Base-by-base conservation (phyloP, 306 rosid species). In the Malus orientalis region DNA sequence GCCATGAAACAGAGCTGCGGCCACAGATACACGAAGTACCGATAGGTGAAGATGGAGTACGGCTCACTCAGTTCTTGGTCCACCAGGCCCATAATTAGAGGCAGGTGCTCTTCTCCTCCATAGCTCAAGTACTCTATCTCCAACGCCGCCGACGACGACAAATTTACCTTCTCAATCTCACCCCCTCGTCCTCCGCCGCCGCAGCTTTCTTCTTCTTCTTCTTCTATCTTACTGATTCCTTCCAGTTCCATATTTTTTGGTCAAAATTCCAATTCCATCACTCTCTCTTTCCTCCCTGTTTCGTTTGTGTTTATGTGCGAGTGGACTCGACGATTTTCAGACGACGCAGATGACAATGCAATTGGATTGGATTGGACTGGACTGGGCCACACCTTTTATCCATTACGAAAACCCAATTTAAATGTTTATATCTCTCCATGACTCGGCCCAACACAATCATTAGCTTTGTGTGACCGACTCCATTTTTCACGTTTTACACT, bases 61-160 rank as follows among this genome's bases (percentile, higher is more conserved):
- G 99, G 99, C 72, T 95, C 99, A 83, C 97, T 95, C 87, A 95
- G 99, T 33, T 95, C 97, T 79, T 89, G 84, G 75, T 95, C 96
- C 7, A 92, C 99, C 2, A 95, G 90, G 80, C 85, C 89, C 99
- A 92, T 95, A 65, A 95, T 69, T 1, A 89, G 91, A 62, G 99
- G 97, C 14, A 92, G 90, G 76, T 92, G 97, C 60, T 92, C 96
- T 68, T 95, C 99, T 12, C 99, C 97, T 3, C 87, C 89, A 51
- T 95, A 95, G 79, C 91, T 89, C 47, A 89, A 93, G 67, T 92
- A 92, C 57, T 92, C 93, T 44, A 95, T 87, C 81, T 89, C 96
- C 49, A 87, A 89, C 23, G 74, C 81, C 3, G 77, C 96, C 54
- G 88, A 88, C 23, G 74, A 81, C 4, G 80, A 79, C 40, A 88